Percentiles rank a stretch among this genome's conserved stretches.
Evolutionary conservation across 31 red algal species (phyloP).

Genomic region (Asparagopsis taxiformis): DNA sequence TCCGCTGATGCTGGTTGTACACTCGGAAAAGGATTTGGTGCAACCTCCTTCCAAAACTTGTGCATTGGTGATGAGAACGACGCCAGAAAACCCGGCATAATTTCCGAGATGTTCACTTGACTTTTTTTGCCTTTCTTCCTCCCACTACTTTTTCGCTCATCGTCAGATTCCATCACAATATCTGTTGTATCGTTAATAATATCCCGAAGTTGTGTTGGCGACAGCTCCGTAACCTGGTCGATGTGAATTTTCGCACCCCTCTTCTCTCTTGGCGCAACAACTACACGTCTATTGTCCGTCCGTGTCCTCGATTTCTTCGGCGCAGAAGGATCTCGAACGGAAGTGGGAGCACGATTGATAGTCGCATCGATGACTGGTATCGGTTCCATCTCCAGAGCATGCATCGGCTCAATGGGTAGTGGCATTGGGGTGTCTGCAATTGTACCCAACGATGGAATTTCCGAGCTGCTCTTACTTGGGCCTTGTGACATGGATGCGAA

Average conservation of each 20-base stretch:
- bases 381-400: no score
- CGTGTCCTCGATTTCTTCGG: background rate
- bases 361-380: no score
- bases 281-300: no score
- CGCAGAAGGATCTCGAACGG: background rate
- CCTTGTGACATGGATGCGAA: slow-evolving; percentile 8
- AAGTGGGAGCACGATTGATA: no score
- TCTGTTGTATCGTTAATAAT: slow-evolving; percentile 32
- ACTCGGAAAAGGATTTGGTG: no score
- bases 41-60: slow-evolving; percentile 3
- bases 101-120: slow-evolving; percentile 2
- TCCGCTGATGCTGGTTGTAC: no score
- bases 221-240: slow-evolving; percentile 34
- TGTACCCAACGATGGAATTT: no score
- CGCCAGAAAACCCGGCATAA: no score
- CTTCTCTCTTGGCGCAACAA: slow-evolving; percentile 14
- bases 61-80: background rate
- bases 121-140: slow-evolving; percentile 2
- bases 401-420: no score
- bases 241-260: slow-evolving; percentile 14
- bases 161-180: slow-evolving; percentile 19
- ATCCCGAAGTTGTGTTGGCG: slow-evolving; percentile 27
- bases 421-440: no score
- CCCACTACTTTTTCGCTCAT: slow-evolving; percentile 26
- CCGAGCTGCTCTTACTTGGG: no score